Base-by-base conservation (phyloP, 768 basidiomycete species). In the Termitomyces sp. region DNA sequence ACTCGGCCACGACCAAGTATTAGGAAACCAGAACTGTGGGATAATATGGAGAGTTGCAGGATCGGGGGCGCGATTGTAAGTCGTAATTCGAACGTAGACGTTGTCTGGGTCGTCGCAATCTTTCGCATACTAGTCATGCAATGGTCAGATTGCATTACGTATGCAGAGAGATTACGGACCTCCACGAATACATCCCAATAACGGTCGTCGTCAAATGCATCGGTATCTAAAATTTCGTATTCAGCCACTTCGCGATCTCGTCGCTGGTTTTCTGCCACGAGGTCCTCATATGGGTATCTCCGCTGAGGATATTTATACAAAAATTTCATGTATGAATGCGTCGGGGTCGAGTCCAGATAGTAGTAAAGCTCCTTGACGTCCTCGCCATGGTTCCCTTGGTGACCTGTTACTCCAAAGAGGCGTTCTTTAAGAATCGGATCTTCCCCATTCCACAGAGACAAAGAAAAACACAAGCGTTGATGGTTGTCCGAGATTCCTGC, bases 141-240 rank as follows among this genome's bases (percentile, higher is more conserved):
- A 34, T 43, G 27, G 53, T 58, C 22, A 48, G 44, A 58, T 52
- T 50, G 59, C 50, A 32, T 18, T 32, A 46, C 29, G 24, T n/a
- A 48, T 52, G 36, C 34, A 43, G 49, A 22, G 52, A 22, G 31
- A 55, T 32, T 3, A 73, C 85, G 50, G 57, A 92, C 94, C 85
- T 99, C 96, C 55, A 98, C 87, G 64, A 98, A 99, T 37, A 99
- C 86, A 69, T 99, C 97, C 97, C 97, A 99, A 71, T 99, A 99
- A 10, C 88, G 79, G 71, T 98, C 88, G 32, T 92, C 91, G 58
- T 95, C 91, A 66, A 98, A 97, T 1, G 79, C 82, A 58, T 92
- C 93, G 0, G 93, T 92, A 69, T 98, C 95, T 70, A 96, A 73
- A 65, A 98, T 86, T 73, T 99, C 97, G 67, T 84, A 98, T 71